Conservation (phyloP, 2,329 filamentous ascomycete genomes). For the Trichoderma harzianum region DNA sequence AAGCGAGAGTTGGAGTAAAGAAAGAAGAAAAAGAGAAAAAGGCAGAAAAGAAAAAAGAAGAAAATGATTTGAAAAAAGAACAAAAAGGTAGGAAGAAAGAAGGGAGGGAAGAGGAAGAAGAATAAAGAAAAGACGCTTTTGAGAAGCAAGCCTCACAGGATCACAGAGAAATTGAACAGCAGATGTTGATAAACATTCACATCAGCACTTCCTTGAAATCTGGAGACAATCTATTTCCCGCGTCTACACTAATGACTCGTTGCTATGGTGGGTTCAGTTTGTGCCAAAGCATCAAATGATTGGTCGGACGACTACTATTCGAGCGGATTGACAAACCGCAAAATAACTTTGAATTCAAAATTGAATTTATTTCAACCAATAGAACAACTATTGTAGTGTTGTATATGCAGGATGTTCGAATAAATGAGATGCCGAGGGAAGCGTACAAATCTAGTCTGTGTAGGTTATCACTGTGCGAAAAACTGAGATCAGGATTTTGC, state of each 20-base stretch:
- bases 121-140: too few relatives aligned
- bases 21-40: too few relatives aligned
- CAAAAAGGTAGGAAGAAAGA: too few relatives aligned
- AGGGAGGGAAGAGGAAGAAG: too few relatives aligned
- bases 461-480: neutral
- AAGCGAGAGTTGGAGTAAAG: too few relatives aligned
- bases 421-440: neutral
- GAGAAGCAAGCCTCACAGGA: too few relatives aligned
- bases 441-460: neutral
- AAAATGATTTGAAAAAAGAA: too few relatives aligned
- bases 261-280: neutral
- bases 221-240: neutral
- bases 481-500: neutral
- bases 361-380: neutral
- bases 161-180: neutral
- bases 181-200: neutral
- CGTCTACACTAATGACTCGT: neutral
- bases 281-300: neutral
- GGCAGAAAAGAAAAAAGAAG: too few relatives aligned
- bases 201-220: fast-evolving
- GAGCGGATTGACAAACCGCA: neutral
- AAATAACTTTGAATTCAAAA: neutral
- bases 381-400: neutral
- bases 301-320: neutral
- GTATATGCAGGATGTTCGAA: neutral